Conservation (phyloP, 768 basidiomycete species). For the Boletus rubroflammeus region DNA sequence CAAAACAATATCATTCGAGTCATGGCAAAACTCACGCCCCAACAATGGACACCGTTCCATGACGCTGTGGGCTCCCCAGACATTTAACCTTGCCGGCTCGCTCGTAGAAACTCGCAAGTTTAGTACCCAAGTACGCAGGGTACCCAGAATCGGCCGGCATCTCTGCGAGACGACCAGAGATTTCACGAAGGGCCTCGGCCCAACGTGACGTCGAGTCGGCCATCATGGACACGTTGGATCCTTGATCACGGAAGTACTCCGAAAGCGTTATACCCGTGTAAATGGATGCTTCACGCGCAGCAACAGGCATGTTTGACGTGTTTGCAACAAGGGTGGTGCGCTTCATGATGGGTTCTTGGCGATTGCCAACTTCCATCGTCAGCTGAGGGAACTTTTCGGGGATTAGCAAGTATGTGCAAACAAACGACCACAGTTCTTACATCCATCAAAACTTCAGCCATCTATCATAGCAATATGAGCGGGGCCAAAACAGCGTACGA, state of each 20-base stretch:
- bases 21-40: conserved; percentile 74
- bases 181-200: conserved; percentile 99
- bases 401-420: conserved; percentile 12
- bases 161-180: conserved; percentile 97
- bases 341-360: conserved; percentile 99
- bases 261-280: conserved; percentile 99
- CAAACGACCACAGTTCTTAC: conserved; percentile 36
- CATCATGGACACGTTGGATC: conserved; percentile 98
- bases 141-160: conserved; percentile 99
- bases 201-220: conserved; percentile 98
- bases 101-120: conserved; percentile 97
- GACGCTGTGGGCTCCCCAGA: conserved; percentile 80
- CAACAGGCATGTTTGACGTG: conserved; percentile 99
- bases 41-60: conserved; percentile 96
- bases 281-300: conserved; percentile 98
- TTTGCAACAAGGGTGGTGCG: conserved; percentile 98
- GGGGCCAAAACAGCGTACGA: conserved; percentile 35
- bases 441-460: conserved; percentile 99
- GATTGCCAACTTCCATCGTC: conserved; percentile 86
- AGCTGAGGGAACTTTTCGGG: conserved; percentile 73
- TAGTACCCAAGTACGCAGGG: conserved; percentile 94
- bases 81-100: conserved; percentile 95
- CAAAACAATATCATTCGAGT: neutral
- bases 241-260: conserved; percentile 99
- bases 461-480: conserved; percentile 41